Evolutionary conservation across 768 basidiomycete species (phyloP).

Genomic region (Lentinula lateritia): DNA sequence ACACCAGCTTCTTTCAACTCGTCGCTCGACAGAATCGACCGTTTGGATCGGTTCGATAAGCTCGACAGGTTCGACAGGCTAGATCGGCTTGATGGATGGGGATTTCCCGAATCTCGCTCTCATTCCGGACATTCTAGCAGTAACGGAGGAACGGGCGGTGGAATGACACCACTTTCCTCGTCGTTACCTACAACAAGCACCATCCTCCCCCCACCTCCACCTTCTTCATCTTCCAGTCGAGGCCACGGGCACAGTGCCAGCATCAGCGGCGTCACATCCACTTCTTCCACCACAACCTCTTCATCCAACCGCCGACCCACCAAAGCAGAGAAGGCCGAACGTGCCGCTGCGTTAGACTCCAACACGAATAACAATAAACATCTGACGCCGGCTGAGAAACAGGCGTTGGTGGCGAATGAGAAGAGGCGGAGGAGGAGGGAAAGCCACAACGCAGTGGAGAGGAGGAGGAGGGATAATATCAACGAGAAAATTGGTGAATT

Average conservation of each 20-base stretch:
- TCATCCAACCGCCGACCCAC: background rate
- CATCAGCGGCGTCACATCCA: background rate
- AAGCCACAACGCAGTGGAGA: constrained; percentile 90
- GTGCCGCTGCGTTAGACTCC: background rate
- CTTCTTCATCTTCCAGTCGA: background rate
- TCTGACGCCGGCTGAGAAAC: constrained; percentile 30
- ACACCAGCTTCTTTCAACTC: background rate
- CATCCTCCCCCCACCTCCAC: background rate
- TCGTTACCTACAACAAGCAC: background rate
- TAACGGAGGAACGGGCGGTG: background rate
- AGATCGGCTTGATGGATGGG: background rate
- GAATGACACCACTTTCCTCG: background rate
- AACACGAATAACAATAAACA: background rate
- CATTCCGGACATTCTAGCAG: constrained; percentile 10
- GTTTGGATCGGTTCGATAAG: background rate
- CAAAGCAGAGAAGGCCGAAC: background rate
- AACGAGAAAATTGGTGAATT: constrained; percentile 94
- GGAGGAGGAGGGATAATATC: constrained; percentile 84
- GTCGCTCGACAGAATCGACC: background rate
- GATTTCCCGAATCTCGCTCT: background rate
- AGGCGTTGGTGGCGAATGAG: constrained; percentile 66
- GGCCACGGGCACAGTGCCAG: background rate
- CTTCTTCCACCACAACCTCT: background rate
- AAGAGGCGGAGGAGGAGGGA: constrained; percentile 78
- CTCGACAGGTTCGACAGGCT: background rate